Conservation (phyloP, 306 rosid species). For the Comarum palustre region DNA sequence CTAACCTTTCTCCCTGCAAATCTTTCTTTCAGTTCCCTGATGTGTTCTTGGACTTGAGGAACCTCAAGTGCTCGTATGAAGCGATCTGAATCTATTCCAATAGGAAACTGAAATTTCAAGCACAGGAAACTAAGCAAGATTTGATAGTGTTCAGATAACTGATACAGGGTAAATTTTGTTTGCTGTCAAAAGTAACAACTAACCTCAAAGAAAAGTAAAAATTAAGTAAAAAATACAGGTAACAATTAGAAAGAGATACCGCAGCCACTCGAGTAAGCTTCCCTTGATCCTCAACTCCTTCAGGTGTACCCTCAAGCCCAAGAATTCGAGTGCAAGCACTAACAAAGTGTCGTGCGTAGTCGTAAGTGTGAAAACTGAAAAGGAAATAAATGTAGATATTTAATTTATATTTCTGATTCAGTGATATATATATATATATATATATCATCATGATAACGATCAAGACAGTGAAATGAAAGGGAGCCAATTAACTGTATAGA, state of each 20-base stretch:
- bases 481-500: background rate
- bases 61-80: constrained; percentile 68
- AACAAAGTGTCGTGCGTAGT: constrained; percentile 86
- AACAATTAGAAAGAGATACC: constrained; percentile 24
- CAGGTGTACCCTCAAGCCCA: constrained; percentile 88
- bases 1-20: constrained; percentile 78
- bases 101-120: constrained; percentile 68
- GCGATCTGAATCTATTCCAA: constrained; percentile 81
- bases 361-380: constrained; percentile 82
- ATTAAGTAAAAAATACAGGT: background rate
- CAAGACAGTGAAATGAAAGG: background rate
- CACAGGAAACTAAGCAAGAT: constrained; percentile 24
- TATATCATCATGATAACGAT: background rate
- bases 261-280: constrained; percentile 89
- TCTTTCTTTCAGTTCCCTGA: constrained; percentile 69
- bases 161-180: background rate
- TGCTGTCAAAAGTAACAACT: constrained; percentile 8
- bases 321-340: constrained; percentile 90
- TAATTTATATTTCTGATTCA: background rate
- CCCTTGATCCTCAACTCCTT: constrained; percentile 91
- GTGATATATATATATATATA: background rate
- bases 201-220: background rate
- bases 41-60: constrained; percentile 47
- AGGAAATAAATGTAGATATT: constrained; percentile 13
- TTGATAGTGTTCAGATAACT: background rate